Percentiles rank a stretch among this genome's conserved stretches.
phyloP scores from a whole-genome alignment of 805 yeast genomes.

The Lipomyces anomalus region DNA sequence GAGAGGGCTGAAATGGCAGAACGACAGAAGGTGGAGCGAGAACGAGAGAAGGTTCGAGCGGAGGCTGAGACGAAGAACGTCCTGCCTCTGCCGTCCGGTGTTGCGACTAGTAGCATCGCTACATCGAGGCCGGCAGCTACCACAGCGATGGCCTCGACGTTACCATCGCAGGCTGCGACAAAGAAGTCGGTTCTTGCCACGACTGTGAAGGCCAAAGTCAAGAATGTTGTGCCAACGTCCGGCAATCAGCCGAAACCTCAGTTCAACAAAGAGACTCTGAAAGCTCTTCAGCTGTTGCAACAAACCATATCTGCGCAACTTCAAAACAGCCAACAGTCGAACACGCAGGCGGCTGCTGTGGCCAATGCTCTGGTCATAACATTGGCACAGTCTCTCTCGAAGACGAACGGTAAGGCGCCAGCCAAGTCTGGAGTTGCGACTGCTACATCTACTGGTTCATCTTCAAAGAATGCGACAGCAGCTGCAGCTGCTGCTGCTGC shows the following conservation, averaged over 20 bases:
- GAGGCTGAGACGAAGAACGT: slow-evolving; percentile 18
- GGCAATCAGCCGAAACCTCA: slow-evolving; percentile 14
- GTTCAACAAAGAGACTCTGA: slow-evolving; percentile 49
- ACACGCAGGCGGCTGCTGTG: slow-evolving; percentile 22
- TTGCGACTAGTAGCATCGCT: slow-evolving; percentile 15
- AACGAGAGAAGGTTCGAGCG: too few species aligned
- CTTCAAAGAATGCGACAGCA: too few species aligned
- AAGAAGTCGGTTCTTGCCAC: neutral
- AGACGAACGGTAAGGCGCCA: too few species aligned
- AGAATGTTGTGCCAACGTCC: slow-evolving; percentile 10
- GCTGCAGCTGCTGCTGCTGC: too few species aligned
- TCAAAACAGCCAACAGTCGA: slow-evolving; percentile 41
- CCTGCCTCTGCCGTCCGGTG: slow-evolving; percentile 16
- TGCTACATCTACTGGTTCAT: too few species aligned
- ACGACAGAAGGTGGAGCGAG: slow-evolving; percentile 31
- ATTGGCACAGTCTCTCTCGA: slow-evolving; percentile 15
- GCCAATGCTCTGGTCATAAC: slow-evolving; percentile 24
- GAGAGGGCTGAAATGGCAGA: slow-evolving; percentile 29
- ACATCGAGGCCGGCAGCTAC: slow-evolving; percentile 4
- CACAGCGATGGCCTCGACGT: slow-evolving; percentile 2
- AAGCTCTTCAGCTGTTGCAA: slow-evolving; percentile 76
- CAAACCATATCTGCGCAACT: slow-evolving; percentile 78
- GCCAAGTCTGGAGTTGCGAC: too few species aligned
- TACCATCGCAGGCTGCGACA: neutral
- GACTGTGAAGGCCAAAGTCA: slow-evolving; percentile 9